Percentiles rank a stretch among this genome's conserved stretches.
These are phyloP conservation scores for Aquilaria sinensis DNA, from an alignment of 345 rosid genomes.

Conservation along the genomic window DNA sequence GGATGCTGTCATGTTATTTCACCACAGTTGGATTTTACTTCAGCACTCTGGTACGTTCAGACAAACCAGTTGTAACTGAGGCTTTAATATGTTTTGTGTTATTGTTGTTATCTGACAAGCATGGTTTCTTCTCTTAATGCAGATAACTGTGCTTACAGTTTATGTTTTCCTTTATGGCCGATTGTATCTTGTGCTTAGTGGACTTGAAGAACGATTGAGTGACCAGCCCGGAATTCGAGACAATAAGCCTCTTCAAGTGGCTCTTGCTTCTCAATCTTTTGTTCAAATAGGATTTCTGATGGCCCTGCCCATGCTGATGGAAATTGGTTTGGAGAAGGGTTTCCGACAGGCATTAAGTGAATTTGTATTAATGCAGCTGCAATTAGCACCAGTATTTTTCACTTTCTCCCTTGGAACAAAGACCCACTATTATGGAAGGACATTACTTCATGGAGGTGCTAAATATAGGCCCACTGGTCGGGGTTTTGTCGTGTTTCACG, in stretches of 20 bases:
- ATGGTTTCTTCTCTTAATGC: slow-evolving; percentile 25
- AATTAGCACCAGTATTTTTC: slow-evolving; percentile 95
- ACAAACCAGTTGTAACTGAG: not conserved
- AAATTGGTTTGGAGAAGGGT: slow-evolving; percentile 95
- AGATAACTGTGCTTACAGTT: slow-evolving; percentile 95
- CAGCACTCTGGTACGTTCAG: slow-evolving; percentile 68
- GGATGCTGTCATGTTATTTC: slow-evolving; percentile 97
- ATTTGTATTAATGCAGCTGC: slow-evolving; percentile 92
- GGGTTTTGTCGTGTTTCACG: slow-evolving; percentile 98
- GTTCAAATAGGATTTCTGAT: slow-evolving; percentile 94
- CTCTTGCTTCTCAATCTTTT: slow-evolving; percentile 98
- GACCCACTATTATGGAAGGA: slow-evolving; percentile 96
- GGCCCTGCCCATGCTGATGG: slow-evolving; percentile 99
- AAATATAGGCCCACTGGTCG: slow-evolving; percentile 96
- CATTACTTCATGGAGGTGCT: slow-evolving; percentile 96
- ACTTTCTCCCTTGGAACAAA: slow-evolving; percentile 98
- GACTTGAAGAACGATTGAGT: slow-evolving; percentile 80
- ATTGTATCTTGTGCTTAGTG: slow-evolving; percentile 95
- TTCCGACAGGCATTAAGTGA: slow-evolving; percentile 94
- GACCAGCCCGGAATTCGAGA: slow-evolving; percentile 70
- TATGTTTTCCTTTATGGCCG: slow-evolving; percentile 99
- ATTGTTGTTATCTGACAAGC: slow-evolving; percentile 1
- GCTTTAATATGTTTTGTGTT: slow-evolving; percentile 6
- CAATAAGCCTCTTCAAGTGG: slow-evolving; percentile 93
- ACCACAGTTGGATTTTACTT: slow-evolving; percentile 98